These are phyloP conservation scores for Pichia kudriavzevii DNA, from an alignment of 1,139 yeast species.

Conservation along the genomic window DNA sequence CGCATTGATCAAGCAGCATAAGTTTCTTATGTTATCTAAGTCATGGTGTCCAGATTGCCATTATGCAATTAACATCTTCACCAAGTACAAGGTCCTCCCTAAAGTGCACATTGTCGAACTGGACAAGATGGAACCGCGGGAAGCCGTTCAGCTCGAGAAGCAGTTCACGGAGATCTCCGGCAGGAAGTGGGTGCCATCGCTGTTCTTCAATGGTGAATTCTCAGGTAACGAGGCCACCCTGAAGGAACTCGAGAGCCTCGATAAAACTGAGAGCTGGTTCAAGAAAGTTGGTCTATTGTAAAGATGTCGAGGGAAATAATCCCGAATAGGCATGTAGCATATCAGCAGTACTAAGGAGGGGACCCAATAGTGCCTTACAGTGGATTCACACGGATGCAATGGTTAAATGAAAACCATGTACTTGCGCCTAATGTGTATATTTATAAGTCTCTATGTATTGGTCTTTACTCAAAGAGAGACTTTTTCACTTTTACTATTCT, in stretches of 20 bases:
- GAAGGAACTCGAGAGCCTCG: conserved; percentile 37
- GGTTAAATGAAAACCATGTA: no score
- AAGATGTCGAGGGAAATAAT: background rate
- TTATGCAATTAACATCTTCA: conserved; percentile 50
- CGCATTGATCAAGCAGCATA: conserved; percentile 38
- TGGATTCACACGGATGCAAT: no score
- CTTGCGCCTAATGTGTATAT: no score
- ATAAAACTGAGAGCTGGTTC: conserved; percentile 37
- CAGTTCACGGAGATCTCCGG: conserved; percentile 57
- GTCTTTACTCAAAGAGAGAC: no score
- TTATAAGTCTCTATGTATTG: no score
- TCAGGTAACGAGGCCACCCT: conserved; percentile 55
- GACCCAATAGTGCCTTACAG: no score
- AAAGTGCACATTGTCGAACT: conserved; percentile 53
- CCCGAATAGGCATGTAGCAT: no score
- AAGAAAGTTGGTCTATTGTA: conserved; percentile 34
- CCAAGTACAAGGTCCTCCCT: conserved; percentile 39
- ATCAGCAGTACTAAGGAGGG: no score
- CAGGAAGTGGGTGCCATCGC: conserved; percentile 65
- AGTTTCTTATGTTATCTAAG: conserved; percentile 53
- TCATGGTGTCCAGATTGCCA: conserved; percentile 78
- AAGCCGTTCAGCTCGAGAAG: conserved; percentile 48
- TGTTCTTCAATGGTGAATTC: conserved; percentile 54
- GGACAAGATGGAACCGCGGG: conserved; percentile 46
- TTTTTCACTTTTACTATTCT: no score